Evolutionary conservation across 1,284 basidiomycete genomes (phyloP).

Genomic region (Mycosarcoma maydis): DNA sequence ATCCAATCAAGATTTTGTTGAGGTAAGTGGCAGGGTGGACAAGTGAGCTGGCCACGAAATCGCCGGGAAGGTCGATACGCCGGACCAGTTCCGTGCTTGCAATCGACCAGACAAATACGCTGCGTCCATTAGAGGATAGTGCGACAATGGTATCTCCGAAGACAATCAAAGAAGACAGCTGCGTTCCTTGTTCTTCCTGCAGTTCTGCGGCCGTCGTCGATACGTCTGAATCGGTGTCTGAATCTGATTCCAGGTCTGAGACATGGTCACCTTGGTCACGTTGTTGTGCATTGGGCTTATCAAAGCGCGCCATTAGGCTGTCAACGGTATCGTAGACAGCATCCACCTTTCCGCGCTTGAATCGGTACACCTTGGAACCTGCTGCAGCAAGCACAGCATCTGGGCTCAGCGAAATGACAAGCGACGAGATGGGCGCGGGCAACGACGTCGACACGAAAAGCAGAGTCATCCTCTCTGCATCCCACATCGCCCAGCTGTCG

Average conservation of each 20-base stretch:
- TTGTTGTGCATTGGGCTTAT: constrained; percentile 21
- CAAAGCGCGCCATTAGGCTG: constrained; percentile 27
- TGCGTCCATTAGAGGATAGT: constrained; percentile 78
- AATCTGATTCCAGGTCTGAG: constrained; percentile 15
- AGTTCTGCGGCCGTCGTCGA: constrained; percentile 1
- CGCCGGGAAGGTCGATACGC: constrained; percentile 33
- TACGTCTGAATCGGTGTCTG: constrained; percentile 16
- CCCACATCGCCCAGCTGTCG: constrained; percentile 94
- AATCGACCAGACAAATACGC: constrained; percentile 81
- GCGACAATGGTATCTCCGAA: constrained; percentile 62
- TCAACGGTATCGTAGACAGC: constrained; percentile 45
- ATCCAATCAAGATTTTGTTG: constrained; percentile 91
- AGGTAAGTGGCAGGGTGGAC: constrained; percentile 96
- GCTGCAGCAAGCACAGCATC: constrained; percentile 85
- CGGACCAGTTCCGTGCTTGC: constrained; percentile 31
- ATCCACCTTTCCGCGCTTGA: constrained; percentile 87
- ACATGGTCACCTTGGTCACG: constrained; percentile 4
- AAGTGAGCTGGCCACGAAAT: constrained; percentile 82
- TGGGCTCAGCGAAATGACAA: constrained; percentile 77
- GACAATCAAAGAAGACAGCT: constrained; percentile 51
- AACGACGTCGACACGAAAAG: constrained; percentile 92
- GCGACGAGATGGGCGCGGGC: constrained; percentile 76
- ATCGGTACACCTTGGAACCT: constrained; percentile 79
- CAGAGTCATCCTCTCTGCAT: constrained; percentile 88
- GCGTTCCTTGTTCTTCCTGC: constrained; percentile 14